A percentile compares a stretch with the other conserved stretches of the same genome.
Evolutionary conservation across 2,329 filamentous ascomycete genomes (phyloP).

Genomic region (Monosporascus sp.): DNA sequence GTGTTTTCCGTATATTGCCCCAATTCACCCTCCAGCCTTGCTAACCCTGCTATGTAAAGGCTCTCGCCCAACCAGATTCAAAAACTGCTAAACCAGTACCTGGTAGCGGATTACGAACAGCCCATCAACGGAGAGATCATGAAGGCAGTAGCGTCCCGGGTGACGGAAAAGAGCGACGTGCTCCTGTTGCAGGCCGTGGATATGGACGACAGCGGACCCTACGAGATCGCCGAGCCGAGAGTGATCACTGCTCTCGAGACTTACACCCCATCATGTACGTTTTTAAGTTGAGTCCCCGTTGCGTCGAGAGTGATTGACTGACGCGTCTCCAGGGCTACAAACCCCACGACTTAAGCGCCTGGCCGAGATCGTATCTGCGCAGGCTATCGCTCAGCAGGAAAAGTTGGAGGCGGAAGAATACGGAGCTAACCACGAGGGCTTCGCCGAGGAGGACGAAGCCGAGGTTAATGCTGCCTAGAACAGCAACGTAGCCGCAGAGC

Average conservation of each 20-base stretch:
- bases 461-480: slow-evolving; percentile 30
- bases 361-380: slow-evolving; percentile 95
- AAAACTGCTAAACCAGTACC: slow-evolving; percentile 96
- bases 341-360: slow-evolving; percentile 90
- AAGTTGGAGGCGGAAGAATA: slow-evolving; percentile 52
- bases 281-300: background rate
- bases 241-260: slow-evolving; percentile 96
- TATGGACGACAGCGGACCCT: slow-evolving; percentile 98
- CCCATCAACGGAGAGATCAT: slow-evolving; percentile 99
- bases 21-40: slow-evolving; percentile 3
- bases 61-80: slow-evolving; percentile 98
- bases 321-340: slow-evolving; percentile 69
- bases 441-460: slow-evolving; percentile 46
- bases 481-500: slow-evolving; percentile 7
- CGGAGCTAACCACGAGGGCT: slow-evolving; percentile 34
- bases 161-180: slow-evolving; percentile 97
- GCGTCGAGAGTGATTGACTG: slow-evolving; percentile 5
- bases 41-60: slow-evolving; percentile 41
- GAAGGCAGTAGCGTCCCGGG: slow-evolving; percentile 95
- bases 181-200: slow-evolving; percentile 90
- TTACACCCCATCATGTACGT: slow-evolving; percentile 93
- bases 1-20: slow-evolving; percentile 30
- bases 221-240: slow-evolving; percentile 95
- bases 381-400: slow-evolving; percentile 93
- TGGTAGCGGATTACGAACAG: slow-evolving; percentile 98